Conservation (phyloP, 352 stramenopile species). For the Pilasporangium apinafurcum region DNA sequence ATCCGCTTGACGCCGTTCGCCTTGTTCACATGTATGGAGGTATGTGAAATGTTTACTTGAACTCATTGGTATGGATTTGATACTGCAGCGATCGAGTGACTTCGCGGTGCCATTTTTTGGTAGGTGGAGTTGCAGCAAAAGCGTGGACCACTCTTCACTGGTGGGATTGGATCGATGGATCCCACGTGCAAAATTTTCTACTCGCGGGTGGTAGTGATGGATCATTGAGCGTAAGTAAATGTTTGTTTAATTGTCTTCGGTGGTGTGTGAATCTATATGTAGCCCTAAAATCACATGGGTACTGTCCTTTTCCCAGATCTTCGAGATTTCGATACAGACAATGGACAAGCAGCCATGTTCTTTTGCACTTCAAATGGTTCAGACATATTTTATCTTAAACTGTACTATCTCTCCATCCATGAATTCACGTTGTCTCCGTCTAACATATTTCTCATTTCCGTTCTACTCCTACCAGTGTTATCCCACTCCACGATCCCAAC, state of each 20-base stretch:
- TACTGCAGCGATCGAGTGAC: no score
- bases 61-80: background rate
- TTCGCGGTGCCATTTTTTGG: conserved; percentile 1
- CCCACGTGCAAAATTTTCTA: conserved; percentile 16
- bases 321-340: no score
- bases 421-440: no score
- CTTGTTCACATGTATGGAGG: conserved; percentile 12
- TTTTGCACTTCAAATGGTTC: background rate
- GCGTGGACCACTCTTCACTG: conserved; percentile 17
- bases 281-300: no score
- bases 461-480: no score
- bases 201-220: conserved; percentile 26
- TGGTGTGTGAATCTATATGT: no score
- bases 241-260: no score
- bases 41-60: background rate
- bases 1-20: conserved; percentile 23
- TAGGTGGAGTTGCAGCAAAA: conserved; percentile 7
- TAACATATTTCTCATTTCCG: no score
- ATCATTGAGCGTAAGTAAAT: conserved; percentile 22
- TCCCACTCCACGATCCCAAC: no score
- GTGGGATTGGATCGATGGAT: conserved; percentile 8
- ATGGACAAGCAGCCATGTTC: background rate
- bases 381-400: no score
- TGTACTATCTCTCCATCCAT: no score
- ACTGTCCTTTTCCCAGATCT: no score